phyloP scores from a whole-genome alignment of 1,139 yeast genomes.

The Yamadazyma spencermartinsiae region DNA sequence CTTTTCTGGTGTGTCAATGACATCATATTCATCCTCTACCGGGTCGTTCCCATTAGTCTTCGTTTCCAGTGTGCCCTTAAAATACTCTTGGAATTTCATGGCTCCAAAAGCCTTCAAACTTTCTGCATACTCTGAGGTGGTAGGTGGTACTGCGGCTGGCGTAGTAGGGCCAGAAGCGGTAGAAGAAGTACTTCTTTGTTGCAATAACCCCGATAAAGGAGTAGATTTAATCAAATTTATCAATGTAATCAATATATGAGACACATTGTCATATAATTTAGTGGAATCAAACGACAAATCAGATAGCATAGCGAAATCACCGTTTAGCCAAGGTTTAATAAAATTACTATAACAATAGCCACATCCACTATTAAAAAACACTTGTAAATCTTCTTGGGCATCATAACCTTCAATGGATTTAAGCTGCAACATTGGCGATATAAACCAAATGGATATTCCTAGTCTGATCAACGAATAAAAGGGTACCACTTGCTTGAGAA shows the following conservation, averaged over 20 bases:
- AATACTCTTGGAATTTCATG: conserved; percentile 5
- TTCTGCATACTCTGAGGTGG: conserved; percentile 6
- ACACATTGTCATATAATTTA: conserved; percentile 5
- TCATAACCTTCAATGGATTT: conserved; percentile 8
- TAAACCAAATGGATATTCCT: conserved; percentile 51
- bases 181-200: too few relatives aligned
- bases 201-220: conserved; percentile 2
- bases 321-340: conserved; percentile 36
- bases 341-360: conserved; percentile 36
- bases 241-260: conserved; percentile 3
- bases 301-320: conserved; percentile 12
- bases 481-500: conserved; percentile 44
- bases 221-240: conserved; percentile 5
- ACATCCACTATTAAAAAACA: conserved; percentile 34
- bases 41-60: too few relatives aligned
- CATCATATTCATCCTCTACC: conserved; percentile 39
- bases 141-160: neutral
- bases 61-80: conserved; percentile 1
- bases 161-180: too few relatives aligned
- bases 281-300: conserved; percentile 8
- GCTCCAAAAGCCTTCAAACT: conserved; percentile 7
- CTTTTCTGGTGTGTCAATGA: conserved; percentile 40
- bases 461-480: conserved; percentile 45
- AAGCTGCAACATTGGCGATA: conserved; percentile 42
- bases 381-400: conserved; percentile 22